Percentiles rank a stretch among this genome's conserved stretches.
Evolutionary conservation across 176 grass and related monocot species (phyloP).

Genomic region (Alloteropsis semialata): DNA sequence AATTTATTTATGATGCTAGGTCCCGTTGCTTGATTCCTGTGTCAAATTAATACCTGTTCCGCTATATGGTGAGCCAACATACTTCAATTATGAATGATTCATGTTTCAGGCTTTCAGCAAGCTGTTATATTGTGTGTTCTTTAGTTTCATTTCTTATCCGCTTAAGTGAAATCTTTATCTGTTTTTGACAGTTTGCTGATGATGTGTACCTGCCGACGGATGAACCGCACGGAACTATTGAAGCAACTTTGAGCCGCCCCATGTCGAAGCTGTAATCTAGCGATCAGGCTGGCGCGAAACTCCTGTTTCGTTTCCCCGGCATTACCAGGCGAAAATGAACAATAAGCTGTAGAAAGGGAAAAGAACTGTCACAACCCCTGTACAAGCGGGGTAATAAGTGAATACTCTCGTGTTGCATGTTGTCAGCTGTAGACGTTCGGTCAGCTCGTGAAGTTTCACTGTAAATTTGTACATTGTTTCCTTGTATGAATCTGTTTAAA

Average conservation of each 20-base stretch:
- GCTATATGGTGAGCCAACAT: too few relatives aligned
- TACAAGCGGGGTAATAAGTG: background rate
- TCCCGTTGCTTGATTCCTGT: background rate
- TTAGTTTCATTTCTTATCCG: background rate
- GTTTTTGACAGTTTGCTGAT: constrained; percentile 65
- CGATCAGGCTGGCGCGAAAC: background rate
- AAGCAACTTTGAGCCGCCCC: constrained; percentile 70
- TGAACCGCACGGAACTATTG: constrained; percentile 94
- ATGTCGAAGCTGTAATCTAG: constrained; percentile 65
- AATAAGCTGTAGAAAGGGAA: background rate
- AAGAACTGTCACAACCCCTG: background rate
- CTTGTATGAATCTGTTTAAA: background rate
- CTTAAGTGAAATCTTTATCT: background rate
- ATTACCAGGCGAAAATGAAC: background rate
- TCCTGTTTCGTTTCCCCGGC: constrained; percentile 8
- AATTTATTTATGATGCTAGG: background rate
- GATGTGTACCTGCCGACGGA: constrained; percentile 91
- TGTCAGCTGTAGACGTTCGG: background rate
- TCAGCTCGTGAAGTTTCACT: background rate
- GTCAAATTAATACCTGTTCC: background rate
- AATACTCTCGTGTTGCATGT: background rate
- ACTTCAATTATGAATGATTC: background rate
- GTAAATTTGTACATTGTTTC: constrained; percentile 4
- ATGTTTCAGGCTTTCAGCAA: background rate
- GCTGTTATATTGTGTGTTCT: background rate